Conservation (phyloP, 805 yeast genomes). For the Pichia kluyveri region DNA sequence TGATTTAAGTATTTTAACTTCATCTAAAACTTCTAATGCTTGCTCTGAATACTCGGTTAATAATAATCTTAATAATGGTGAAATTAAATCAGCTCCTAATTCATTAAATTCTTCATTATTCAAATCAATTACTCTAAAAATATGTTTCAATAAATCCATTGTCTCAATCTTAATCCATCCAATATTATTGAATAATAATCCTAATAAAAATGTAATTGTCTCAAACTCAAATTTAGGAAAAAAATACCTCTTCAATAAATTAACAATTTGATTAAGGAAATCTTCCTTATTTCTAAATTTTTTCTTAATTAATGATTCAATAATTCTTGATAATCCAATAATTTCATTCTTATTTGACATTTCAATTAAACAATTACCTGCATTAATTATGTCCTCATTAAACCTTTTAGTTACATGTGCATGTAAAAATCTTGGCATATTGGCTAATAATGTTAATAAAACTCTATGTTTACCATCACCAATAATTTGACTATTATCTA, state of each 20-base stretch:
- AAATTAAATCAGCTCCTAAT: slow-evolving; percentile 89
- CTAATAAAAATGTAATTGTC: slow-evolving; percentile 64
- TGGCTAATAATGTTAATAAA: slow-evolving; percentile 63
- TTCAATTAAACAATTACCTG: slow-evolving; percentile 47
- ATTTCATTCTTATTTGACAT: slow-evolving; percentile 53
- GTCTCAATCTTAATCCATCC: slow-evolving; percentile 78
- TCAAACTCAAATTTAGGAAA: slow-evolving; percentile 72
- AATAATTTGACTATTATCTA: slow-evolving; percentile 67
- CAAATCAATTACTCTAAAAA: slow-evolving; percentile 72
- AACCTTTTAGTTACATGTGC: slow-evolving; percentile 56
- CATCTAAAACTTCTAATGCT: slow-evolving; percentile 86
- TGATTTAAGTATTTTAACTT: slow-evolving; percentile 77
- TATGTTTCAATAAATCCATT: slow-evolving; percentile 60
- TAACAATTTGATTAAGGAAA: slow-evolving; percentile 71
- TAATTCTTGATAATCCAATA: slow-evolving; percentile 53
- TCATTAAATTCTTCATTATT: slow-evolving; percentile 73
- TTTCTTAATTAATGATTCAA: slow-evolving; percentile 66
- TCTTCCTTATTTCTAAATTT: slow-evolving; percentile 88
- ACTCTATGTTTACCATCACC: slow-evolving; percentile 64
- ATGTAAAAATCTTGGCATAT: slow-evolving; percentile 77
- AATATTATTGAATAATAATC: slow-evolving; percentile 67
- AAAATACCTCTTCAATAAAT: slow-evolving; percentile 56
- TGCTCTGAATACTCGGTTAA: slow-evolving; percentile 82
- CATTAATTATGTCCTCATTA: slow-evolving; percentile 38
- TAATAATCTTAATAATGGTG: slow-evolving; percentile 73